Percentiles rank a stretch among this genome's conserved stretches.
These are phyloP conservation scores for Zygosaccharomyces pseudobailii DNA, from an alignment of 1,139 yeast genomes.

Conservation along the genomic window DNA sequence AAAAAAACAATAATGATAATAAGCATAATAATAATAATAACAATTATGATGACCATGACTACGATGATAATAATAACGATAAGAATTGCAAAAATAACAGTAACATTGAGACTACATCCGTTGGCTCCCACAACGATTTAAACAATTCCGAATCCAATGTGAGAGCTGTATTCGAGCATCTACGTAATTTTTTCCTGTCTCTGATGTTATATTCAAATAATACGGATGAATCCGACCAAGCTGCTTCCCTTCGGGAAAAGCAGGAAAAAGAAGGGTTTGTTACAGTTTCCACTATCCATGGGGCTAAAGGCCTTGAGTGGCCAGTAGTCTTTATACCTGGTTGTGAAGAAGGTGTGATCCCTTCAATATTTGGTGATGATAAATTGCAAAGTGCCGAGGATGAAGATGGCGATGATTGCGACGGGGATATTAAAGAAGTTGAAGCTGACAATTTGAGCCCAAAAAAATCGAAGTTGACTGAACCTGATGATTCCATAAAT, in stretches of 20 bases:
- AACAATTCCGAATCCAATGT: background rate
- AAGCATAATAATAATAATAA: background rate
- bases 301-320: slow-evolving; percentile 94
- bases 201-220: slow-evolving; percentile 49
- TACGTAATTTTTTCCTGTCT: slow-evolving; percentile 54
- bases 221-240: slow-evolving; percentile 15
- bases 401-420: slow-evolving; percentile 26
- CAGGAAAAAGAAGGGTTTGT: slow-evolving; percentile 31
- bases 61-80: background rate
- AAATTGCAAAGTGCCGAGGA: slow-evolving; percentile 43
- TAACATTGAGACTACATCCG: background rate
- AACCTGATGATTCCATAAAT: slow-evolving; percentile 36
- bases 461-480: slow-evolving; percentile 13
- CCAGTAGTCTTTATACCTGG: slow-evolving; percentile 83
- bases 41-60: background rate
- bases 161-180: slow-evolving; percentile 29
- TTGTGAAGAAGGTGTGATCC: slow-evolving; percentile 56
- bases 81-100: background rate
- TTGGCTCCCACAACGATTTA: background rate
- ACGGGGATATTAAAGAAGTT: slow-evolving; percentile 14
- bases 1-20: background rate
- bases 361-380: slow-evolving; percentile 43
- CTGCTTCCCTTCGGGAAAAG: slow-evolving; percentile 16
- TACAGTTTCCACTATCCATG: slow-evolving; percentile 73
- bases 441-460: too few relatives aligned